Evolutionary conservation across 768 basidiomycete genomes (phyloP), one percentile per base, ranked within the genome.

Genomic region (Phylloporus arenicola): DNA sequence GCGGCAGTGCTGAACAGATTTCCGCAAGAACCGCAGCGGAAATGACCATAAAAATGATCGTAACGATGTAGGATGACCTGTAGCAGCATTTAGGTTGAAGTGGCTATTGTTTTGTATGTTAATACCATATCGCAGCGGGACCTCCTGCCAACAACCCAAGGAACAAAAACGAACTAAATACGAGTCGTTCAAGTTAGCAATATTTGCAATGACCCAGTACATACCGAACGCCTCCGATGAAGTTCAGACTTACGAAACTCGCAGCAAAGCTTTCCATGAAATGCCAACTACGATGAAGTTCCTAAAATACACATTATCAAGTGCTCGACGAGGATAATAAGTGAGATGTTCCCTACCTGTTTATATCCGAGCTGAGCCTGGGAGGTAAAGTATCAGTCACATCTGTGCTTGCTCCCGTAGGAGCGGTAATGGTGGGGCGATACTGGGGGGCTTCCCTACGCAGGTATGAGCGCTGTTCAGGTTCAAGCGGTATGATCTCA

Each of bases 401-500:
- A 60, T 57, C 60, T 59, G 53, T 59, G 48, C 64, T 65, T 59
- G 63, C 75, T 73, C 70, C 67, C 62, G 58, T 52, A 52, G 66
- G 59, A 68, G 72, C 68, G 71, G 65, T 56, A 63, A 67, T 64
- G 66, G 68, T 65, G 70, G 71, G 72, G 67, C 60, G 72, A 84
- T 74, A 81, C 86, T 86, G 76, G 49, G 75, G 40, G 86, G 86
- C 86, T 89, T 93, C 89, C 89, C 90, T 92, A 89, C 91, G 92
- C 91, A 91, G 88, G 88, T 90, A 78, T 92, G 79, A 90, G 82
- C 87, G 78, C 89, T 91, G 86, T 79, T 89, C 92, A 93, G 89
- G 91, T 92, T 92, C 88, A 70, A 81, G 84, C 92, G 90, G 91
- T 93, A 81, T 93, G 53, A 88, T 93, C 92, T 94, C 91, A 93